Percentiles rank a stretch among this genome's conserved stretches.
Evolutionary conservation across 106 monocot species (phyloP).

Genomic region (Posidonia australis): DNA sequence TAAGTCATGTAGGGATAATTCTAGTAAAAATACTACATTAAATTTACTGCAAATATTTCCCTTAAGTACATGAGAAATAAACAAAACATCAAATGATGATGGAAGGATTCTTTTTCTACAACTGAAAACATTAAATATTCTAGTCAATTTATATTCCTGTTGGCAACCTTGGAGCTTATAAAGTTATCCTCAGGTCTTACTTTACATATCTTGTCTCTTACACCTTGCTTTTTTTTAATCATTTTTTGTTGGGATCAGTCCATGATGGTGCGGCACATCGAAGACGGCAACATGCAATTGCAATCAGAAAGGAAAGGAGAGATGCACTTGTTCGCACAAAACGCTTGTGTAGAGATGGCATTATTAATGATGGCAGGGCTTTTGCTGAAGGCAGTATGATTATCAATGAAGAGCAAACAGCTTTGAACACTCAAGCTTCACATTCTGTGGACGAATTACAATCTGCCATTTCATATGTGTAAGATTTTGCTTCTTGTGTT

Average conservation of each 20-base stretch:
- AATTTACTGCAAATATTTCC: too few relatives aligned
- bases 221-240: conserved; percentile 2
- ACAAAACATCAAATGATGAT: too few relatives aligned
- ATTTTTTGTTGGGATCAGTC: conserved; percentile 30
- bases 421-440: conserved; percentile 43
- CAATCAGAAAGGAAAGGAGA: conserved; percentile 82
- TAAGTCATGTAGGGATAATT: too few relatives aligned
- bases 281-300: conserved; percentile 66
- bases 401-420: conserved; percentile 59
- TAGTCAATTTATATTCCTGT: too few relatives aligned
- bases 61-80: too few relatives aligned
- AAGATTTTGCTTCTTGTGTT: conserved; percentile 16
- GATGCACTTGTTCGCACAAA: conserved; percentile 77
- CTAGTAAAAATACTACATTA: too few relatives aligned
- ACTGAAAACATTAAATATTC: too few relatives aligned
- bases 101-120: too few relatives aligned
- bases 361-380: conserved; percentile 27
- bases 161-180: too few relatives aligned
- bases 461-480: conserved; percentile 43
- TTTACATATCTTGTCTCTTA: too few relatives aligned
- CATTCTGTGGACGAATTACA: conserved; percentile 53
- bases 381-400: conserved; percentile 45
- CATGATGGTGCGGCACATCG: conserved; percentile 41
- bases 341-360: conserved; percentile 64
- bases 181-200: too few relatives aligned